phyloP scores from a whole-genome alignment of 495 filamentous ascomycete species.

The Copromyces sp. region DNA sequence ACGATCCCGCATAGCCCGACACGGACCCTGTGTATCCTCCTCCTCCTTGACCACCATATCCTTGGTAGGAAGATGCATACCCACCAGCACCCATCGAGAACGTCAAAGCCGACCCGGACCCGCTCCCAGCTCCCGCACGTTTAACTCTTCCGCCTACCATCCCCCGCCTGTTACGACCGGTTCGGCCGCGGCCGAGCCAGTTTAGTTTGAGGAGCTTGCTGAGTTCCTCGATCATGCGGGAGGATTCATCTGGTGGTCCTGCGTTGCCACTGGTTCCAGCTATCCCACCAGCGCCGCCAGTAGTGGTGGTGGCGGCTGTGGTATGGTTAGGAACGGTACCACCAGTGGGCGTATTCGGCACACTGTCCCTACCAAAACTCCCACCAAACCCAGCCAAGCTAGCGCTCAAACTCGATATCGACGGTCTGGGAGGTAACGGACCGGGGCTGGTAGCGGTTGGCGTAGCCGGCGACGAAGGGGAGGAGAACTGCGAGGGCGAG shows the following conservation, averaged over 20 bases:
- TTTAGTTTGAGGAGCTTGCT: constrained; percentile 84
- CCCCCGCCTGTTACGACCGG: constrained; percentile 77
- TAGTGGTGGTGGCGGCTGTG: neutral
- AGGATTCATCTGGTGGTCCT: constrained; percentile 48
- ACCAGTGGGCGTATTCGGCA: neutral
- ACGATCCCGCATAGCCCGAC: neutral
- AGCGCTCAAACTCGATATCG: neutral
- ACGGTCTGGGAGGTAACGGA: neutral
- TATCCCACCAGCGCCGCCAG: constrained; percentile 1
- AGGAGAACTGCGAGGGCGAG: neutral
- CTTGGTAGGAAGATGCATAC: neutral
- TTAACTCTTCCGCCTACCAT: constrained; percentile 54
- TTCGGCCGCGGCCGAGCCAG: constrained; percentile 86
- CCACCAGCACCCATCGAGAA: neutral
- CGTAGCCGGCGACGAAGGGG: neutral
- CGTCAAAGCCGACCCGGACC: neutral
- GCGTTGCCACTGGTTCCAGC: neutral
- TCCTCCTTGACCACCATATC: neutral
- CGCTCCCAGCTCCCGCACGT: constrained; percentile 8
- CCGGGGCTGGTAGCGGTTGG: neutral
- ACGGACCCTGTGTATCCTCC: neutral
- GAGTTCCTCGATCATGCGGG: constrained; percentile 72
- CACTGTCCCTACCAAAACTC: neutral
- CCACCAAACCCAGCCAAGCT: neutral
- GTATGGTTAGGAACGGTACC: constrained; percentile 15